These are phyloP conservation scores for Starmerella asiatica DNA, from an alignment of 805 yeast genomes.

Conservation along the genomic window DNA sequence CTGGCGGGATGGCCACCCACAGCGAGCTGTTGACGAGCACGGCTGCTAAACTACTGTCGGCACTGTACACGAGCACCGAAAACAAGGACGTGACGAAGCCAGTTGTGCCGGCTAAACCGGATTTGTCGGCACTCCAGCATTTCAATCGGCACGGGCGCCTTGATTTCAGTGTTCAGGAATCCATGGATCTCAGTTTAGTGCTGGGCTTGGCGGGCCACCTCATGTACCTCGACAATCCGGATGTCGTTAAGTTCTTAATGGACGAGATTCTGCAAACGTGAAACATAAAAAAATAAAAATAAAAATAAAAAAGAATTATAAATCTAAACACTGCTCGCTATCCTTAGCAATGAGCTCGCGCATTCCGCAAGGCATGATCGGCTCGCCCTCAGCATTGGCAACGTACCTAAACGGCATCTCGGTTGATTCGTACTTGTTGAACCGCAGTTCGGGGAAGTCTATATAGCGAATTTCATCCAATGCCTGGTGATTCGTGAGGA, in stretches of 20 bases:
- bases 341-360: conserved; percentile 70
- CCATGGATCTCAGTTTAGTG: conserved; percentile 63
- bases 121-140: conserved; percentile 28
- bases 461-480: conserved; percentile 71
- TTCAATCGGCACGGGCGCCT: conserved; percentile 65
- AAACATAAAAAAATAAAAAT: conserved; percentile 1
- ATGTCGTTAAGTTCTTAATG: conserved; percentile 67
- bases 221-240: conserved; percentile 74
- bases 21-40: conserved; percentile 18
- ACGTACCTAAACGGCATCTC: conserved; percentile 97
- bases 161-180: conserved; percentile 68
- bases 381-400: conserved; percentile 45
- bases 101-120: background rate
- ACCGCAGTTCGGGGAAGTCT: conserved; percentile 89
- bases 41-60: conserved; percentile 13
- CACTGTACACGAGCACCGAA: conserved; percentile 1
- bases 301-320: background rate
- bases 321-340: conserved; percentile 46
- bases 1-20: conserved; percentile 26
- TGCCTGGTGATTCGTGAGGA: conserved; percentile 42
- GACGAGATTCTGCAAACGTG: conserved; percentile 40
- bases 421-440: conserved; percentile 76
- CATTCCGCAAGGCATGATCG: conserved; percentile 90
- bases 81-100: background rate
- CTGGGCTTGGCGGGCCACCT: conserved; percentile 78